phyloP scores from a whole-genome alignment of 805 yeast species.

The Starmerella sp. region DNA sequence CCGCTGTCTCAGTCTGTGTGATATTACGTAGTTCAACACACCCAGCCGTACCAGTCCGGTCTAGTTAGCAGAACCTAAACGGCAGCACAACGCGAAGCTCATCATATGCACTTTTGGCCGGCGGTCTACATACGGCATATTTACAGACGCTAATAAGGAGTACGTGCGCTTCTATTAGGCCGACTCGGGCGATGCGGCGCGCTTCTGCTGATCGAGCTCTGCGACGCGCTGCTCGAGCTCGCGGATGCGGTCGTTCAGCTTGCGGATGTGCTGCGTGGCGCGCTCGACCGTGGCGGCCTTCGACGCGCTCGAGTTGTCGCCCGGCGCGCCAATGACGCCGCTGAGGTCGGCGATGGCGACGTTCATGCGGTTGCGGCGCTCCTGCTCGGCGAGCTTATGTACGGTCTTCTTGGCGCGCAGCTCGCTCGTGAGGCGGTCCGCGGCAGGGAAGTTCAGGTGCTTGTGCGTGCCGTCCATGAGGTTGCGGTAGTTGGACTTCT shows the following conservation, averaged over 20 bases:
- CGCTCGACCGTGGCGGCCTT: constrained; percentile 93
- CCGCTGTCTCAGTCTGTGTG: too few species aligned
- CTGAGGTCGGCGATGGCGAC: constrained; percentile 70
- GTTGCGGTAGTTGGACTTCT: constrained; percentile 36
- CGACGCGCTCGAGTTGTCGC: constrained; percentile 30
- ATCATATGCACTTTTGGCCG: too few species aligned
- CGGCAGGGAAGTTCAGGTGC: constrained; percentile 34
- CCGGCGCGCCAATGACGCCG: constrained; percentile 48
- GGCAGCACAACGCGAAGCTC: too few species aligned
- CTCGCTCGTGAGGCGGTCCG: constrained; percentile 32
- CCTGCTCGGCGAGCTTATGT: constrained; percentile 93
- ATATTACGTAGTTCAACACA: too few species aligned
- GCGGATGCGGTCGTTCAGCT: constrained; percentile 28
- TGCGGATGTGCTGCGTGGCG: constrained; percentile 59
- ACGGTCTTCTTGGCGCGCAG: constrained; percentile 46
- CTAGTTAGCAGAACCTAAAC: too few species aligned
- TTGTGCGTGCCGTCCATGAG: constrained; percentile 35
- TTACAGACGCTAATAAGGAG: too few species aligned
- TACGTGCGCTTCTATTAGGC: too few species aligned
- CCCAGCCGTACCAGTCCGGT: too few species aligned
- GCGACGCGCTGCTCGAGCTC: constrained; percentile 26
- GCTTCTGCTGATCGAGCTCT: background rate
- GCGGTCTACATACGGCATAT: too few species aligned
- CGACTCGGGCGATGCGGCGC: too few species aligned
- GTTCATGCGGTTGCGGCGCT: constrained; percentile 86